Base-by-base conservation (phyloP, 176 grass and related monocot genomes). In the Rhipidocladum racemiflorum region DNA sequence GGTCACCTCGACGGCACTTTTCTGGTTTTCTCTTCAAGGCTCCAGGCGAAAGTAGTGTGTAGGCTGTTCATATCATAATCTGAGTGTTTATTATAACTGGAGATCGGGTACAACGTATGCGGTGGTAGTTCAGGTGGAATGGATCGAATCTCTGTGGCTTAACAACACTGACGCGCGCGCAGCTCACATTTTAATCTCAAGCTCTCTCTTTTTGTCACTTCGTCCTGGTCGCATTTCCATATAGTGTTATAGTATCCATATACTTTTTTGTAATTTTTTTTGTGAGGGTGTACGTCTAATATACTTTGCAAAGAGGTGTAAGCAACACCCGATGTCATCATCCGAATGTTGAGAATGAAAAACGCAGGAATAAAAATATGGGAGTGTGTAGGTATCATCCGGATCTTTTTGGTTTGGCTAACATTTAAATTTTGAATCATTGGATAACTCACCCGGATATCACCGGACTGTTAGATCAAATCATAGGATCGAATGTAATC, bases 21-120 rank as follows among this genome's bases (percentile, higher is more conserved):
- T 23, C 30, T 48, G 65, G 5, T 70, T 74, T 77, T 71, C 34
- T n/a, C 76, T 74, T 40, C 18, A 61, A 50, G 50, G 23, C 15
- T 32, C 17, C 74, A 65, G 65, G 23, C 4, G 1, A 65, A 74
- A 59, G 51, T 11, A n/a, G n/a, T 62, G 29, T 54, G 61, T 69
- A 76, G 18, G 61, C 42, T 85, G 87, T 89, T 80, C 81, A 69
- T 70, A 63, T 46, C 76, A 79, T 83, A 39, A 39, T 39, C 75
- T 40, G 9, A 80, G 61, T 75, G 61, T 81, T 81, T 54, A 42
- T 75, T 75, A 40, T 68, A 32, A 56, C 10, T 1, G 12, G 15
- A 36, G 34, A 42, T n/a, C n/a, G 74, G 65, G 35, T 16, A 35
- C 28, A 79, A 63, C 34, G 45, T 46, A 63, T 53, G 62, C 25